Evolutionary conservation across 2,329 filamentous ascomycete genomes (phyloP), one percentile per base, ranked within the genome.

Genomic region (Helicocarpus griseus): DNA sequence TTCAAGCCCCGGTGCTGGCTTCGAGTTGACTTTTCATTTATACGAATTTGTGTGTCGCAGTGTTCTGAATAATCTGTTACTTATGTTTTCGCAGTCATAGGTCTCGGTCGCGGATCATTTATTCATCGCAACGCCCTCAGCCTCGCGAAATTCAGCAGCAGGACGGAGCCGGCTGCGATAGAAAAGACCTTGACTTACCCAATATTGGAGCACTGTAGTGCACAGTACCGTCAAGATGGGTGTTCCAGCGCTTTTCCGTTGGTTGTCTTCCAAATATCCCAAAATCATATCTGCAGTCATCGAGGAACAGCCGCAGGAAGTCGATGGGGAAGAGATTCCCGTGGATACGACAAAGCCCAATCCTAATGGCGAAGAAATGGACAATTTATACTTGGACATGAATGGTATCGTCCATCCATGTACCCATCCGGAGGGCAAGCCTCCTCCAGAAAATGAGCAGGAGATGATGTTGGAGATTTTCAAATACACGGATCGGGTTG

Each of bases 391-490:
- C 65, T 81, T 98, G 57, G 93, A 98, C 65, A 97, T 98, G 91
- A 98, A 98, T 70, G 94, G 93, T 67, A 98, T 98, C 59, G 93
- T 98, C 35, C 93, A 98, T 75, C 94, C 94, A 29, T 98, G 93
- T 73, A 95, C 91, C 44, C 93, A 98, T 72, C 93, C 93, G 0
- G 93, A 98, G 69, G 91, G 97, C 64, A 82, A 83, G 56, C 89
- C 93, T 1, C 82, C 93, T 3, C 93, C 93, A 9, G 86, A 85
- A 63, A 91, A 93, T 55, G 93, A 98, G 73, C 89, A 95, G 68
- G 93, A 97, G 73, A 98, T 98, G 93, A 98, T 98, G 93, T 69
- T 96, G 61, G 94, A 94, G 65, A 84, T 98, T 55, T 98, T 98
- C 77, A 88, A 86, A 65, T 98, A 98, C 71, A 98, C 93, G n/a